Base-by-base conservation (phyloP, 2,329 filamentous ascomycete genomes). In the Elsinoe fawcettii region DNA sequence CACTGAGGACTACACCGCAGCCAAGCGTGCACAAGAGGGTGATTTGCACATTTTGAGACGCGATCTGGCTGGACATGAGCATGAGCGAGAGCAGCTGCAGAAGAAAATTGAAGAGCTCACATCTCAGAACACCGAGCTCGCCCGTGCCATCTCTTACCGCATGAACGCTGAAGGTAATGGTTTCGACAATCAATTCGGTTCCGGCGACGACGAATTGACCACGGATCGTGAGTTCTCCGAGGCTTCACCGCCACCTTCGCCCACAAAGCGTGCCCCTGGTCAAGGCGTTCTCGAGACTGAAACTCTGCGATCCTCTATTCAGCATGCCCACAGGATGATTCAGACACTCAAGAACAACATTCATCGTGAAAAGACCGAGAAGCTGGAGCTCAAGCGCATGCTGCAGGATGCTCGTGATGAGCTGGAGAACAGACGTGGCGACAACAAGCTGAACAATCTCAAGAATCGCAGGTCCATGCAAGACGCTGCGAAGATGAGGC, bases 331-430 rank as follows among this genome's bases (percentile, higher is more conserved):
- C 70, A 84, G 92, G 58, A 96, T 95, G 74, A 96, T 99, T 59
- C 92, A 97, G 70, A 95, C 90, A 66, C 82, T 97, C 64, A 90
- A 95, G 72, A 90, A 87, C 70, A 95, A 91, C 66, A 88, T 97
- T 47, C 92, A 99, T 71, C 87, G 93, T 32, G 93, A 99, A 72
- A 99, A 97, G 83, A 96, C 92, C 0, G 93, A 99, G 72, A 99
- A 96, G 77, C 82, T 97, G 25, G 93, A 99, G 72, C 81, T 97
- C 56, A 91, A 90, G 73, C 87, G 92, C 59, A 89, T 99, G 81
- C 82, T 97, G 27, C 92, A 97, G 73, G 93, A 99, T 66, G 87
- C 92, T 22, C 85, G 91, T 34, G 93, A 99, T 68, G 93, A 99
- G 66, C 75, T 99, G 25, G 93, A 90, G 71, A 73, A 82, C 47